phyloP scores from a whole-genome alignment of 1,284 basidiomycete species.

The Pyrrhoderma noxium region DNA sequence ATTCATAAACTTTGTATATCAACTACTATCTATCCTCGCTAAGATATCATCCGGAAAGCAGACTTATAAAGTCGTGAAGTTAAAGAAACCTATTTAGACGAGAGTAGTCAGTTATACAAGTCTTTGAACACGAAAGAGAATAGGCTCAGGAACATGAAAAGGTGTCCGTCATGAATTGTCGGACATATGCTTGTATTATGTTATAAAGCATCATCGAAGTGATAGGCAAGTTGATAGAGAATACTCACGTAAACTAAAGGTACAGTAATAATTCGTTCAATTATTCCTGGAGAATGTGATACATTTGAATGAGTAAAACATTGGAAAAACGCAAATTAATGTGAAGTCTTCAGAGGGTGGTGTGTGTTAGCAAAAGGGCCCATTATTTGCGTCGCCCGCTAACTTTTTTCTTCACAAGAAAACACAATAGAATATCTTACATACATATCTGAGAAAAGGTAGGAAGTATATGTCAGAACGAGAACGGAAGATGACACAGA shows the following conservation, averaged over 20 bases:
- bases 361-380: conserved; percentile 14
- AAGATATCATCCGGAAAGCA: no score
- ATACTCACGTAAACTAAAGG: not conserved
- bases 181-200: conserved; percentile 23
- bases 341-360: conserved; percentile 11
- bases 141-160: conserved; percentile 9
- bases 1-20: no score
- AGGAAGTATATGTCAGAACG: not conserved
- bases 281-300: not conserved
- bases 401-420: conserved; percentile 7
- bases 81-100: no score
- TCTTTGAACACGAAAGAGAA: no score
- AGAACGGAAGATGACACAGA: not conserved
- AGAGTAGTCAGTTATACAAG: no score
- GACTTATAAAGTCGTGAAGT: no score
- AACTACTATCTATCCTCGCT: no score
- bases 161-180: conserved; percentile 20
- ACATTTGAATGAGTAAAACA: no score
- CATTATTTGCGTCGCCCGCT: conserved; percentile 13
- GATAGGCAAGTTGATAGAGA: not conserved
- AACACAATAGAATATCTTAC: not conserved
- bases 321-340: no score
- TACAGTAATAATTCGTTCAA: not conserved
- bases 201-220: conserved; percentile 17
- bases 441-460: not conserved